These are phyloP conservation scores for Eimeria praecox DNA, from an alignment of 169 alveolate species.

Conservation along the genomic window DNA sequence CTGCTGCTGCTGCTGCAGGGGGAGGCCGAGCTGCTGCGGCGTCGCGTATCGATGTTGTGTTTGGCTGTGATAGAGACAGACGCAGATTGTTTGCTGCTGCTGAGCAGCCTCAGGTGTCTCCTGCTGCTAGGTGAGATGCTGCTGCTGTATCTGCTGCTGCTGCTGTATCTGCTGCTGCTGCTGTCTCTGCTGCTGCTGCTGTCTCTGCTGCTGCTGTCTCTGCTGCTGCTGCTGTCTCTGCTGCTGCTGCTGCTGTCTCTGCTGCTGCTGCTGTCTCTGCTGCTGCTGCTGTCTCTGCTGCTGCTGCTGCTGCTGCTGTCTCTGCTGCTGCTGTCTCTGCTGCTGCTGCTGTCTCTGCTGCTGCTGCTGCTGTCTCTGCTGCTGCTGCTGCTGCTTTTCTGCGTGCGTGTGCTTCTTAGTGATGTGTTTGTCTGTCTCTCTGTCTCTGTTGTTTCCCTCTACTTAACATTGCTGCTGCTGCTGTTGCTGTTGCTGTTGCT, in stretches of 20 bases:
- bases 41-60: constrained; percentile 4
- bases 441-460: not conserved
- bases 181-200: not conserved
- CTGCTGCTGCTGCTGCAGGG: constrained; percentile 57
- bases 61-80: constrained; percentile 6
- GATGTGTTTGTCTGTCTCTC: no score
- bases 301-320: no score
- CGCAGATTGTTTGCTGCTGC: constrained; percentile 6
- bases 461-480: not conserved
- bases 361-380: not conserved
- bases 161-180: not conserved
- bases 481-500: not conserved
- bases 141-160: not conserved
- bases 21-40: constrained; percentile 26
- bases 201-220: no score
- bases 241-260: no score
- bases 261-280: no score
- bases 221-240: no score
- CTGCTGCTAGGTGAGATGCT: not conserved
- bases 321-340: no score
- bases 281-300: no score
- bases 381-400: not conserved
- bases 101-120: not conserved
- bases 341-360: no score
- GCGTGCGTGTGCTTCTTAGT: no score